Evolutionary conservation across 179 eudicot genomes (phyloP), one percentile per base, ranked within the genome.

Genomic region (Corrigiola litoralis): DNA sequence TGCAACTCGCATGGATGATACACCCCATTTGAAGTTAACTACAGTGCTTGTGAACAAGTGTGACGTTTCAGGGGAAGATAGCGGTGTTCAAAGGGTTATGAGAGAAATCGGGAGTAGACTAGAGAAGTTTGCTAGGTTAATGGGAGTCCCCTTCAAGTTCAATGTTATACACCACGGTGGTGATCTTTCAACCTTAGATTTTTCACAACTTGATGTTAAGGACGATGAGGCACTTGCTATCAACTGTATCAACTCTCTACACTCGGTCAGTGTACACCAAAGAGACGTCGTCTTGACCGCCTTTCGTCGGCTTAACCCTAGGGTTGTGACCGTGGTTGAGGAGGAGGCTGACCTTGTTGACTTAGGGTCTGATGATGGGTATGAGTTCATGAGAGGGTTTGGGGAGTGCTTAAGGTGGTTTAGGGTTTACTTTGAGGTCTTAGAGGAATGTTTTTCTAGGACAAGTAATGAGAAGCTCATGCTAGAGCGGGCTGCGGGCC

Each of bases 91-190:
- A 21, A 57, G 68, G 20, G 85, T 81, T 14, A 81, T 81, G 84
- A 72, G 53, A 25, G 85, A 81, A 70, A 81, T 81, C 11, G 85
- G 82, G 0, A 57, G 32, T 18, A 34, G 85, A 11, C 63, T 81
- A 31, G 85, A 81, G 74, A 75, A 74, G 63, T 81, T 81, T 33
- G 85, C 85, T 1, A 75, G 85, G 23, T 52, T 81, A 23, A 81
- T 81, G 85, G 82, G 85, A 0, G 85, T 81, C 0, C 85, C 85
- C 1, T 81, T 81, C 46, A 72, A 78, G 25, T 77, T 81, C 46
- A 69, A 46, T 46, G 71, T 75, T 4, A 45, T 81, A 8, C 72
- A 75, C 18, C 85, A 81, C 10, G 67, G 36, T 2, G 79, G 76
- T 12, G 84, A 77, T 63, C 33, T 81, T 3, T 78, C 82, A 0